phyloP scores from a whole-genome alignment of 345 rosid genomes.

The Leavenworthia alabamica region DNA sequence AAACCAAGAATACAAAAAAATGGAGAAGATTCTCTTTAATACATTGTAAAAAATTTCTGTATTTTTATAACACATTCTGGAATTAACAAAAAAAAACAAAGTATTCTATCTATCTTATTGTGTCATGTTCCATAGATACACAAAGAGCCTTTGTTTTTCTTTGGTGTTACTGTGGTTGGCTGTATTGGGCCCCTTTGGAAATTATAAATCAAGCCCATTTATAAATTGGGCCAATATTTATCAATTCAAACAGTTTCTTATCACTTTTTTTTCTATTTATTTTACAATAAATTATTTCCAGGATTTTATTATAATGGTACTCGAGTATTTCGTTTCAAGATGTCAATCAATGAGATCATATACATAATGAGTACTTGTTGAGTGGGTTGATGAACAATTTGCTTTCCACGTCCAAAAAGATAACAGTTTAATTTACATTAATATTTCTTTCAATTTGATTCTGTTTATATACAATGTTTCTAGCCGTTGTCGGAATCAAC shows the following conservation, averaged over 20 bases:
- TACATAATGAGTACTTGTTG: neutral
- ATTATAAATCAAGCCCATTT: neutral
- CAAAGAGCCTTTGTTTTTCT: neutral
- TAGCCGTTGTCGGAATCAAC: constrained; percentile 19
- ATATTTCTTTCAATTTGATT: neutral
- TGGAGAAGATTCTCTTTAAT: neutral
- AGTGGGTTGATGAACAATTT: constrained; percentile 1
- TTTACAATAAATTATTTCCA: neutral
- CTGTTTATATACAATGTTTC: neutral
- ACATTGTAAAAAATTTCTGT: neutral
- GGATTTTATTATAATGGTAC: neutral
- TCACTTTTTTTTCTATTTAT: neutral
- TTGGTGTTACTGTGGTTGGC: neutral
- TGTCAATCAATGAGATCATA: neutral
- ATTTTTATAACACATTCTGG: constrained; percentile 6
- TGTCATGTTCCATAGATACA: constrained; percentile 8
- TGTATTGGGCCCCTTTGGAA: neutral
- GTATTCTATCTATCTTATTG: constrained; percentile 6
- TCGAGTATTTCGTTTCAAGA: neutral
- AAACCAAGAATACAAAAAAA: neutral
- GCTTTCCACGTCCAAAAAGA: neutral
- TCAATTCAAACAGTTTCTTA: neutral
- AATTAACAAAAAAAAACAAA: neutral
- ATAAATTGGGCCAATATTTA: neutral
- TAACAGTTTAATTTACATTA: neutral